phyloP scores from a whole-genome alignment of 1,139 yeast genomes.

The Pneumocystis oryctolagi region DNA sequence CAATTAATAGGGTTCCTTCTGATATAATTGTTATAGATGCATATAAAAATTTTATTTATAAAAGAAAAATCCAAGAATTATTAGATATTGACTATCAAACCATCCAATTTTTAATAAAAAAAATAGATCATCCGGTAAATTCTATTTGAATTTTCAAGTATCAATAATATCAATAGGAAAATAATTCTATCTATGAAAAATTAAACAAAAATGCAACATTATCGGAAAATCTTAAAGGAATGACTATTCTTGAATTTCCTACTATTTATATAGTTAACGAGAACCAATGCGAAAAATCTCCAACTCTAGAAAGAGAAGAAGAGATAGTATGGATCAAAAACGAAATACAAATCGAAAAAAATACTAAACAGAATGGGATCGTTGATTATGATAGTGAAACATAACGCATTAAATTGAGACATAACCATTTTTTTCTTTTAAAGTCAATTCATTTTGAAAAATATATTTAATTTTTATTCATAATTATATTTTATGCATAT shows the following conservation, averaged over 20 bases:
- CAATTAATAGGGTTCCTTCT: neutral
- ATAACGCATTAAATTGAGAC: neutral
- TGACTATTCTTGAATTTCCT: neutral
- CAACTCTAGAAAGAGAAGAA: neutral
- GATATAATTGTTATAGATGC: neutral
- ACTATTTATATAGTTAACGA: neutral
- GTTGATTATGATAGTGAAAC: neutral
- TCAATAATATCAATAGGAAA: neutral
- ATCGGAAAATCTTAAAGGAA: neutral
- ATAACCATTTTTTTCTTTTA: too few species aligned
- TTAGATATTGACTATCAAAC: neutral
- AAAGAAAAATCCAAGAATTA: neutral
- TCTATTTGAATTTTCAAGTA: neutral
- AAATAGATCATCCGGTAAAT: neutral
- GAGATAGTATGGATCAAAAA: neutral
- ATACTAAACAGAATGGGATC: neutral
- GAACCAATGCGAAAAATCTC: neutral
- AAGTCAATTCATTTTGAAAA: neutral
- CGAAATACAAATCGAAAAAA: neutral
- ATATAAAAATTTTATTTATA: neutral
- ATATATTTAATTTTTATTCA: too few species aligned
- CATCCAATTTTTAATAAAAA: neutral
- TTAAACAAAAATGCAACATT: neutral
- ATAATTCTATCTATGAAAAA: neutral
- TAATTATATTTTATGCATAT: too few species aligned